Evolutionary conservation across 371 early-diverging fungal genomes (phyloP), one percentile per base, ranked within the genome.

Genomic region (Choanephora cucurbitarum): DNA sequence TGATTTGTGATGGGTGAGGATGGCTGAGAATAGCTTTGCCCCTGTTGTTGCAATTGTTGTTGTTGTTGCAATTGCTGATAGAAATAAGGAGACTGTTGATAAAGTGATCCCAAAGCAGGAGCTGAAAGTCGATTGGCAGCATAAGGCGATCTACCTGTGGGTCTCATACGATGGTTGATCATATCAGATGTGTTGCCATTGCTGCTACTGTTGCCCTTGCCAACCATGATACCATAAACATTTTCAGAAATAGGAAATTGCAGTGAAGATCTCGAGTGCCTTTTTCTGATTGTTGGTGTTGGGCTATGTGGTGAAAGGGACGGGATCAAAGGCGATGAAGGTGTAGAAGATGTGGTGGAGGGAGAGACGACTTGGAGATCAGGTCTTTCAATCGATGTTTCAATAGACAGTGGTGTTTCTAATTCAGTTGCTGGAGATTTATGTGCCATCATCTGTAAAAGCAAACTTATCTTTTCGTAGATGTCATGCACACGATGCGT

Each of bases 121-220:
- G 69, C 69, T 18, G 73, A 72, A 0, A 69, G 51, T 42, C 73
- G 57, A 40, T 72, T 66, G 18, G 49, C 57, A 8, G 69, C 55
- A 52, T 58, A 58, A 32, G 49, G 55, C 7, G 54, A 58, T 28
- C 52, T 54, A 41, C 44, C 51, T 15, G 53, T 24, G 15, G 46
- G 53, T 17, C 58, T 23, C 31, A 45, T 49, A 55, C 57, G 62
- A 28, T 59, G 60, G 0, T 11, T 33, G 11, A 45, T 51, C 13
- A 58, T 34, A 10, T 58, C 58, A 22, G 58, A 44, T 5, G 31
- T 47, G 39, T 37, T 55, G 1, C 32, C 18, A 23, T 39, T 41
- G 14, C 46, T 51, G 44, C 28, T 55, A 1, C 32, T 21, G 17
- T 39, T 41, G 14, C 46, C 46, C 39, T 32, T 60, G 61, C 41